phyloP scores from a whole-genome alignment of 768 basidiomycete species.

The Filobasidium floriforme region DNA sequence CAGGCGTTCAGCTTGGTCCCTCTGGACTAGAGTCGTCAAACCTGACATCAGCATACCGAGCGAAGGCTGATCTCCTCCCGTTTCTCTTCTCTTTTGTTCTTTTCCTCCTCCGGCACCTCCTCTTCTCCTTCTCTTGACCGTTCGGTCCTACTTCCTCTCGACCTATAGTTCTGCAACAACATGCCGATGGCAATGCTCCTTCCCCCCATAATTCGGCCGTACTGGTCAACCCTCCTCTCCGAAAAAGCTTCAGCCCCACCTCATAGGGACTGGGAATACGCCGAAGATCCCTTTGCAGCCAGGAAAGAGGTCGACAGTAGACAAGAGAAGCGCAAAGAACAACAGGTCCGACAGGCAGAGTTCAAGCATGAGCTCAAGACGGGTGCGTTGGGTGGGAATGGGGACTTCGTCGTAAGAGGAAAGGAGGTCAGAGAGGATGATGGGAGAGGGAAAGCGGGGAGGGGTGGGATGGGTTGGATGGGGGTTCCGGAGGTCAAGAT shows the following conservation, averaged over 20 bases:
- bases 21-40: too few species aligned
- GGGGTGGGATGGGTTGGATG: slow-evolving; percentile 38
- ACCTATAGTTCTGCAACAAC: slow-evolving; percentile 34
- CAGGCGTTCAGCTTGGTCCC: too few species aligned
- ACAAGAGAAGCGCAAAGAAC: slow-evolving; percentile 54
- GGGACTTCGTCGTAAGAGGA: slow-evolving; percentile 32
- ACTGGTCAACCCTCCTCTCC: slow-evolving; percentile 67
- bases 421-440: slow-evolving; percentile 44
- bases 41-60: too few species aligned
- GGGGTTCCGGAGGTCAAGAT: slow-evolving; percentile 67
- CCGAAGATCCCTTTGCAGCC: slow-evolving; percentile 76
- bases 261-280: slow-evolving; percentile 77
- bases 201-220: slow-evolving; percentile 75
- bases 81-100: too few species aligned
- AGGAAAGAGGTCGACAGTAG: slow-evolving; percentile 60
- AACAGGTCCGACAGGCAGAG: slow-evolving; percentile 25
- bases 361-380: slow-evolving; percentile 13
- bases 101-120: too few species aligned
- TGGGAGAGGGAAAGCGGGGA: slow-evolving; percentile 13
- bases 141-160: not conserved
- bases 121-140: not conserved
- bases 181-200: slow-evolving; percentile 51
- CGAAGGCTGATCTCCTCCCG: slow-evolving; percentile 3
- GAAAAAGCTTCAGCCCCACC: slow-evolving; percentile 63
- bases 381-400: too few species aligned